A percentile compares a stretch with the other conserved stretches of the same genome.
Evolutionary conservation across 1,284 basidiomycete genomes (phyloP).

Genomic region (Anthracocystis walkeri): DNA sequence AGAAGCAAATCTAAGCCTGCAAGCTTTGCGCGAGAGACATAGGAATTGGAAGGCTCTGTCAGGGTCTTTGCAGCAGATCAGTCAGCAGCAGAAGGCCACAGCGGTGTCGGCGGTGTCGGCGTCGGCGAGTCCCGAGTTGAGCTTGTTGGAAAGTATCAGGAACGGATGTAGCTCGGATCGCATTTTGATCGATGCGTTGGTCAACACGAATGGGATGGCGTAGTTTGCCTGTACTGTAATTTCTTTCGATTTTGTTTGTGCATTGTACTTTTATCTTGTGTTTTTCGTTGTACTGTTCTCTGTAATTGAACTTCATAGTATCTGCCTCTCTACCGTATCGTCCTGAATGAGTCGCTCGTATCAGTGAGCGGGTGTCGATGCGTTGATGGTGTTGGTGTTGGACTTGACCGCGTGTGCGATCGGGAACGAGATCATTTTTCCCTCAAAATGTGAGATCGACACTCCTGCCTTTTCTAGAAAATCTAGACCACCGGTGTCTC

Average conservation of each 20-base stretch:
- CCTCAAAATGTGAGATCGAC: background rate
- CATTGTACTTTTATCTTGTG: slow-evolving; percentile 9
- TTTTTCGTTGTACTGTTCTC: background rate
- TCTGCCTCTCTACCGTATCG: no score
- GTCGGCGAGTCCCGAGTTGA: slow-evolving; percentile 6
- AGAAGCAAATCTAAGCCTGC: slow-evolving; percentile 34
- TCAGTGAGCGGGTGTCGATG: no score
- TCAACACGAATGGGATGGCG: slow-evolving; percentile 28
- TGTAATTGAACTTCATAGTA: no score
- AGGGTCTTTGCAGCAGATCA: slow-evolving; percentile 31
- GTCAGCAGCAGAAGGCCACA: slow-evolving; percentile 7
- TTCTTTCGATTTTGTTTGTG: no score
- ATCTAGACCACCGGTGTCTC: slow-evolving; percentile 3
- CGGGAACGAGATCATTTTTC: background rate
- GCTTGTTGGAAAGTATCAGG: slow-evolving; percentile 24
- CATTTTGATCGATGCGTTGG: slow-evolving; percentile 33
- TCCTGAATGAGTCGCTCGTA: background rate
- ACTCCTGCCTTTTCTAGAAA: background rate
- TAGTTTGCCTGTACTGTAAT: no score
- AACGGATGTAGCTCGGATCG: slow-evolving; percentile 32
- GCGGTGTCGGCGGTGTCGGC: no score
- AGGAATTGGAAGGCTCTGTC: slow-evolving; percentile 46
- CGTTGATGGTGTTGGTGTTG: background rate
- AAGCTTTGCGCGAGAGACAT: slow-evolving; percentile 38
- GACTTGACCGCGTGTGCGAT: background rate